Base-by-base conservation (phyloP, 2,329 filamentous ascomycete genomes). In the Thielaviopsis punctulata region DNA sequence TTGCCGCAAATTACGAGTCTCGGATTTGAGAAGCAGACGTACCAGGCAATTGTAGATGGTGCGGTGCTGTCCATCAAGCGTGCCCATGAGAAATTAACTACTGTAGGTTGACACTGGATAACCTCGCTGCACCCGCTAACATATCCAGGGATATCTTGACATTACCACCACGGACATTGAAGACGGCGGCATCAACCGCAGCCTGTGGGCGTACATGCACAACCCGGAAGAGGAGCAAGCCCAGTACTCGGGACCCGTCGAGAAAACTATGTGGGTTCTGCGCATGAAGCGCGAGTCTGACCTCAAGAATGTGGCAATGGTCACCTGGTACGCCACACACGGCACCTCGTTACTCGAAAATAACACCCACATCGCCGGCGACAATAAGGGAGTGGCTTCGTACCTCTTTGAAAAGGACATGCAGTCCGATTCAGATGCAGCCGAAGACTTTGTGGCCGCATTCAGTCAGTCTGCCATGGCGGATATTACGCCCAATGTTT, bases 371-470 rank as follows among this genome's bases (percentile, higher is more conserved):
- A 78, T 92, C 49, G 82, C 88, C 2, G 90, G 86, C n/a, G 90
- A 96, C 65, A 96, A 96, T 69, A 96, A 96, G 68, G 90, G 90
- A 12, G 86, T 95, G 6, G 89, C 90, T 2, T 85, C 89, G 0
- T 84, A 83, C 62, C 69, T 94, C 5, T 84, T 95, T 57, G 89
- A 95, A 64, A 77, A 85, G 59, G 76, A 76, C 43, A 75, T 84
- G 52, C 66, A 68, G 41, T 68, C 68, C 4, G 69, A 74, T 24
- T 61, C 66, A 2, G 69, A 68, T 10, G 80, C 77, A 45, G 72
- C 77, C 0, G 70, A 76, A 1, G 75, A 73, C 10, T 94, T 93
- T 59, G 84, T 95, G 1, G 87, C 88, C 2, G 89, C 87, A 10
- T 95, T 95, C 66, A 92, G 86, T 1, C 88, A 95, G 64, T 78